A percentile compares a stretch with the other conserved stretches of the same genome.
Evolutionary conservation across 2,329 filamentous ascomycete species (phyloP).

Genomic region (Graphiopsis chlorocephala): DNA sequence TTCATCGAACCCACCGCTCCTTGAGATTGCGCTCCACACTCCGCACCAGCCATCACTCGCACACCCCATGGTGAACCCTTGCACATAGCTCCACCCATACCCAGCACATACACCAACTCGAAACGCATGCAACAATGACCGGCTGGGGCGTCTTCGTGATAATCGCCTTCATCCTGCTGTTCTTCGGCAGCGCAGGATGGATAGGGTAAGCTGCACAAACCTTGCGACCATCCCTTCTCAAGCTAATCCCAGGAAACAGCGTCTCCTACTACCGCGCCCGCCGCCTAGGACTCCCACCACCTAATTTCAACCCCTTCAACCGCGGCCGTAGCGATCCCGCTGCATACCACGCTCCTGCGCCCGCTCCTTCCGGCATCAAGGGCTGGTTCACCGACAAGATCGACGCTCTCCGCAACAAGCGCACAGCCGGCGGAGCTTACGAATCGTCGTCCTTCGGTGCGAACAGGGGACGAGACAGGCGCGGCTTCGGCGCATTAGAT

Average conservation of each 20-base stretch:
- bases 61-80: constrained; percentile 5
- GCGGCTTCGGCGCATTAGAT: constrained; percentile 66
- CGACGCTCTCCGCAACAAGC: constrained; percentile 62
- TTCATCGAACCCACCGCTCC: not conserved
- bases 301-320: constrained; percentile 68
- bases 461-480: constrained; percentile 17
- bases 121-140: constrained; percentile 15
- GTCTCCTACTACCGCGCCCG: constrained; percentile 71
- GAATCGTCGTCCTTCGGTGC: constrained; percentile 37
- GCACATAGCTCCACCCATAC: constrained; percentile 5
- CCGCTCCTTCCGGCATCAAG: constrained; percentile 59
- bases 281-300: constrained; percentile 71
- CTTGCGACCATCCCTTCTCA: not conserved
- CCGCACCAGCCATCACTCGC: constrained; percentile 1
- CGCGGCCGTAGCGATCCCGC: constrained; percentile 24
- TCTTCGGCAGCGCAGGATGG: constrained; percentile 62
- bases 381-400: constrained; percentile 72
- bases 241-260: constrained; percentile 23
- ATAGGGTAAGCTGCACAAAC: constrained; percentile 44
- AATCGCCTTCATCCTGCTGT: constrained; percentile 62
- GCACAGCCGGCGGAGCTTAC: constrained; percentile 55
- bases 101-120: not conserved
- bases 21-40: not conserved
- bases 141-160: constrained; percentile 67
- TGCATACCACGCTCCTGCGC: constrained; percentile 51